Base-by-base conservation (phyloP, 2,329 filamentous ascomycete genomes). In the Alternaria metachromatica region DNA sequence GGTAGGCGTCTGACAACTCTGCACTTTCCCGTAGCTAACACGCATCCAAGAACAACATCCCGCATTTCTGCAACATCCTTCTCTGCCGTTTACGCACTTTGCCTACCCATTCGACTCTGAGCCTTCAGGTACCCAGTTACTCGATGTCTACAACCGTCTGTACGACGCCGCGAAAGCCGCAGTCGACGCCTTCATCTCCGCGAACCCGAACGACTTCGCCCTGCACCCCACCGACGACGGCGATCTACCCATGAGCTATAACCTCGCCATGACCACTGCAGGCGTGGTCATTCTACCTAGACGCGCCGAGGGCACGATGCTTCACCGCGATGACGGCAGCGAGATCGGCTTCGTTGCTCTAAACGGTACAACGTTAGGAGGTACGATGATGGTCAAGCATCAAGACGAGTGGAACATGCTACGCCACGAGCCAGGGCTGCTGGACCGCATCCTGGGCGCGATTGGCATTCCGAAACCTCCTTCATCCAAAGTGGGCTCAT, bases 341-440 rank as follows among this genome's bases (percentile, higher is more conserved):
- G 77, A 80, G 6, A 68, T 84, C 9, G 78, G 76, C 6, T 79
- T 81, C 44, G 80, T 88, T 15, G 83, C 83, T 9, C 70, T 88
- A 37, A 88, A 89, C 64, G 87, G 87, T 4, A 88, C 87, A 0
- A 80, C 87, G 18, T 78, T 88, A 4, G 87, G 82, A 1, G 87
- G 86, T 1, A 88, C 86, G 5, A 75, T 88, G 64, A 87, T 89
- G 86, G 87, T 88, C 20, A 88, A 88, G 73, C 78, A 82, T 7
- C 78, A 86, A 69, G 80, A 79, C 9, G 85, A 88, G 70, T 88
- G 85, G 85, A 80, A 87, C 63, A 66, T 78, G 37, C 69, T 89
- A 41, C 78, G 80, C 44, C 64, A 71, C 6, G 77, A 82, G 28
- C 80, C 80, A 15, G 75, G 79, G 28, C 65, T 79, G 25, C 75